phyloP scores from a whole-genome alignment of 2,329 filamentous ascomycete species.

The Fusarium lyarnte region DNA sequence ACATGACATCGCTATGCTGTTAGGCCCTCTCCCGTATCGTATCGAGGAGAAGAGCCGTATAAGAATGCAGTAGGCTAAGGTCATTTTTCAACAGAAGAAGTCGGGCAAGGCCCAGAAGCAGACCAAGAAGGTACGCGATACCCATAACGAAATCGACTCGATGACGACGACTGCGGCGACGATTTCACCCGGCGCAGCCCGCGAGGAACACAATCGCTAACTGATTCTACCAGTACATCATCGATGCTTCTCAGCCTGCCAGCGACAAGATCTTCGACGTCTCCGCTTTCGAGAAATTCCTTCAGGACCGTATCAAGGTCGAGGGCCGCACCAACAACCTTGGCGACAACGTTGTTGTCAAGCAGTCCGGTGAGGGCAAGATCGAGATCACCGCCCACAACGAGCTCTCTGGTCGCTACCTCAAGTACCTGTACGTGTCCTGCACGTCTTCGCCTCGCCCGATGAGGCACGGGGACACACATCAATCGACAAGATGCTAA shows the following conservation, averaged over 20 bases:
- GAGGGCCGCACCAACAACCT: constrained; percentile 98
- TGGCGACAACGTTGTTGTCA: constrained; percentile 90
- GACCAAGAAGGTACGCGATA: constrained; percentile 78
- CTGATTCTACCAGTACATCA: constrained; percentile 78
- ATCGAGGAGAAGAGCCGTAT: constrained; percentile 34
- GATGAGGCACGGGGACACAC: neutral
- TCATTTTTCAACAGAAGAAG: constrained; percentile 71
- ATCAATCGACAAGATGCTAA: constrained; percentile 2
- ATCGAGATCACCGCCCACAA: constrained; percentile 98
- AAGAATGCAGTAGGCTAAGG: constrained; percentile 95
- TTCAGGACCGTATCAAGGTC: constrained; percentile 99
- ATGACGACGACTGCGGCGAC: neutral
- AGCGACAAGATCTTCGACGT: constrained; percentile 99
- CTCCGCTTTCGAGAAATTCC: constrained; percentile 99
- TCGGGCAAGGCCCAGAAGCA: constrained; percentile 77
- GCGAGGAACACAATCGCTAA: constrained; percentile 25
- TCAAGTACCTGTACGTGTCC: constrained; percentile 94
- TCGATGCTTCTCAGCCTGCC: constrained; percentile 98
- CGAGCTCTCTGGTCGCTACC: constrained; percentile 97
- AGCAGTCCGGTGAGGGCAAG: constrained; percentile 93
- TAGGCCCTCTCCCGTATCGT: constrained; percentile 58
- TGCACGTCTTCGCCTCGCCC: neutral
- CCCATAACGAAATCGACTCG: neutral
- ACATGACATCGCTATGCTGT: constrained; percentile 91
- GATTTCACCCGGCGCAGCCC: neutral